These are phyloP conservation scores for Talaromyces sp. DNA, from an alignment of 2,329 filamentous ascomycete genomes.

Conservation along the genomic window DNA sequence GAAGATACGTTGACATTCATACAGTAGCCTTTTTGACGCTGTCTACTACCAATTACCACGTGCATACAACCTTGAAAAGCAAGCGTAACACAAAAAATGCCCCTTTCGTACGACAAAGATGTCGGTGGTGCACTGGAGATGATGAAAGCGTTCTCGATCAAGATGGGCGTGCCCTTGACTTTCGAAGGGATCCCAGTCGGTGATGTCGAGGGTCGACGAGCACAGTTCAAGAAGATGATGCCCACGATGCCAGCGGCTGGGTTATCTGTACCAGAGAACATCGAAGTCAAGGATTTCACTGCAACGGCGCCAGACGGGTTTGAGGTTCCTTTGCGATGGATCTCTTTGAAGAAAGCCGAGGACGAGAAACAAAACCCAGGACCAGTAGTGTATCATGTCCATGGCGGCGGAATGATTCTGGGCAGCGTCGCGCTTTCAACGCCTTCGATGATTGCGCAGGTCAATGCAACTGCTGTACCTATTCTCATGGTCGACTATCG, in stretches of 20 bases:
- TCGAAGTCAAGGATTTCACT: background rate
- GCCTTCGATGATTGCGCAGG: background rate
- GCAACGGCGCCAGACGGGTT: background rate
- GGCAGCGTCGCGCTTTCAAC: conserved; percentile 1
- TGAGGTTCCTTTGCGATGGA: background rate
- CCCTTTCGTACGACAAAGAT: conserved; percentile 1
- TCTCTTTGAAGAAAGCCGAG: background rate
- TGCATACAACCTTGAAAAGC: background rate
- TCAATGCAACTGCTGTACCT: background rate
- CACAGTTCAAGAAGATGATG: background rate
- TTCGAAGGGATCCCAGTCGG: conserved; percentile 1
- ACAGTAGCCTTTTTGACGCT: background rate
- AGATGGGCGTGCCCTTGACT: background rate
- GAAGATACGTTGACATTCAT: background rate
- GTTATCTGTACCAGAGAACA: background rate
- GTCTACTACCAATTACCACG: background rate
- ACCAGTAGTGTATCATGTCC: background rate
- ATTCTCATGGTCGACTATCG: conserved; percentile 20
- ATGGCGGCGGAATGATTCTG: conserved; percentile 6
- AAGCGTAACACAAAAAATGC: background rate
- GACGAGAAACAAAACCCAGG: background rate
- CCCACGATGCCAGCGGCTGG: background rate
- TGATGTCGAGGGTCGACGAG: background rate
- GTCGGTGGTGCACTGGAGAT: background rate
- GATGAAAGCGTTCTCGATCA: background rate